Evolutionary conservation across 441 rosid genomes (phyloP).

Genomic region (Manihot esculenta): DNA sequence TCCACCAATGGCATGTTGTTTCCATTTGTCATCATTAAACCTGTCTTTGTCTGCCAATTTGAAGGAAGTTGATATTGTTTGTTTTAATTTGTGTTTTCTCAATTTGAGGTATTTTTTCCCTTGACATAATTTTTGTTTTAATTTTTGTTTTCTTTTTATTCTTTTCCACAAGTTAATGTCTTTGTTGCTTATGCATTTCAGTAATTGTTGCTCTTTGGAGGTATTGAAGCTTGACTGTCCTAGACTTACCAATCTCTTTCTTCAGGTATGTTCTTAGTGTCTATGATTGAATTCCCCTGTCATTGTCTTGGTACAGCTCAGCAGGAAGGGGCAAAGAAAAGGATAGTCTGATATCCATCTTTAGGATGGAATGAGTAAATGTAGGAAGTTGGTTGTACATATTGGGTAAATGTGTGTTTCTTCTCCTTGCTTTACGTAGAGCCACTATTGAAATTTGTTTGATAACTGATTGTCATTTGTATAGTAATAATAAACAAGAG

Average conservation of each 20-base stretch:
- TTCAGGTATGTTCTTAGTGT: conserved; percentile 60
- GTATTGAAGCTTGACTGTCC: conserved; percentile 80
- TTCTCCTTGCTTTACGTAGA: too few relatives aligned
- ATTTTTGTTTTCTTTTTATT: neutral
- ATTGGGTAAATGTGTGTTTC: too few relatives aligned
- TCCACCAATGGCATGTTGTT: conserved; percentile 73
- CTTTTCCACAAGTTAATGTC: neutral
- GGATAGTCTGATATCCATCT: neutral
- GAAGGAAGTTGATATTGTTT: conserved; percentile 84
- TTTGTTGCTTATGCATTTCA: conserved; percentile 29
- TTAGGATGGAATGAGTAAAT: neutral
- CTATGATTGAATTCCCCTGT: neutral
- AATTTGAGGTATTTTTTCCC: conserved; percentile 62
- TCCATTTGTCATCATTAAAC: conserved; percentile 71
- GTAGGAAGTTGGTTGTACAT: conserved; percentile 3
- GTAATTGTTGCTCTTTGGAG: conserved; percentile 89
- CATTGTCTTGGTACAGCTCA: neutral
- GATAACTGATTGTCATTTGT: neutral
- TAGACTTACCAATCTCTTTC: conserved; percentile 77
- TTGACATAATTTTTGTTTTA: neutral
- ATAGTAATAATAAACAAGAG: too few relatives aligned
- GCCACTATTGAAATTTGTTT: neutral
- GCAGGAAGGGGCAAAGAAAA: neutral
- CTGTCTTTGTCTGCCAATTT: conserved; percentile 81
- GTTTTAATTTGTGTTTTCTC: conserved; percentile 68